Evolutionary conservation across 73 alveolate species (phyloP), one percentile per base, ranked within the genome.

Genomic region (Tetrahymena borealis): DNA sequence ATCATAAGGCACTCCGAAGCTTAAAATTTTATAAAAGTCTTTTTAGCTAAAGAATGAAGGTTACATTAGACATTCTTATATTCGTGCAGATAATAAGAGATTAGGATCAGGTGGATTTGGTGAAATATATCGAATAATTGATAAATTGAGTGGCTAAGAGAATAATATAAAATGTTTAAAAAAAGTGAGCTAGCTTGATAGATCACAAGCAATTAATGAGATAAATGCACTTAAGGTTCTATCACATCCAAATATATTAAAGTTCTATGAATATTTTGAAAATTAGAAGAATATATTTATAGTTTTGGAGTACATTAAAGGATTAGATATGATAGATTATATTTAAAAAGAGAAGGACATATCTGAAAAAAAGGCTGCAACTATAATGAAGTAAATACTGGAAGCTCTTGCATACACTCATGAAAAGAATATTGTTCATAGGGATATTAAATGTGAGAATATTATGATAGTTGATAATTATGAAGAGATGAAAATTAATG

Each of bases 401-500:
- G 90, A 94, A 10, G 97, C 97, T 1, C 12, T 95, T 20, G 77
- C 91, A 20, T 95, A 95, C 60, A 93, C 94, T 79, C 96, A 94
- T 39, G 94, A 92, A 32, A 95, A 94, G 39, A 78, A 78, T 15
- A 95, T 95, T 9, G 94, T 95, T 35, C 97, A 95, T 94, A 90
- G 97, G 18, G 97, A 95, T 79, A 78, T 95, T 31, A 95, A 95
- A 91, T 91, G 93, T 24, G 97, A 95, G 91, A 95, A 95, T 39
- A 92, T 95, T 1, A 78, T 95, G 40, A 90, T 96, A 6, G 92
- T 90, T 20, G 40, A 78, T 32, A 39, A 91, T 32, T 39, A 33
- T 33, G 78, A 91, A 2, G 8, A 40, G 60, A 33, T 79, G 35
- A 93, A 93, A 40, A 24, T 90, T 8, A 90, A 93, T 31, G 91